Conservation (phyloP, 2,329 filamentous ascomycete species). For the Dendryphion nanum region DNA sequence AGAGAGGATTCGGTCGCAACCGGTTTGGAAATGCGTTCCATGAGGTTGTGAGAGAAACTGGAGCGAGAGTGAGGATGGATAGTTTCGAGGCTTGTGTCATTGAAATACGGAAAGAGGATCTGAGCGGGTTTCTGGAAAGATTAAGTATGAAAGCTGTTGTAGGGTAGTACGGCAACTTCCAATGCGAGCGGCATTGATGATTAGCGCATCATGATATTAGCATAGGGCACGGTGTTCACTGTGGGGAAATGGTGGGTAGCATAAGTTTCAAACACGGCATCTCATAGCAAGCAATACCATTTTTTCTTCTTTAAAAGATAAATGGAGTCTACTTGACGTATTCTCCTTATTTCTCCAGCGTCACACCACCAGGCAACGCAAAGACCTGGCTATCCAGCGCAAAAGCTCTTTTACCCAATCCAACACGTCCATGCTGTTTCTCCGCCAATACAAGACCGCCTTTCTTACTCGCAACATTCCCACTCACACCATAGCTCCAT, state of each 20-base stretch:
- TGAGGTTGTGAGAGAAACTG: constrained; percentile 89
- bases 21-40: constrained; percentile 94
- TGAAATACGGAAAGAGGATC: constrained; percentile 94
- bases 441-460: constrained; percentile 42
- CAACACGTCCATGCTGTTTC: constrained; percentile 14
- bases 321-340: not conserved
- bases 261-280: not conserved
- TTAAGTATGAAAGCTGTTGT: constrained; percentile 88
- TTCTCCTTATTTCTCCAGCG: constrained; percentile 9
- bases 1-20: constrained; percentile 74
- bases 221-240: not conserved
- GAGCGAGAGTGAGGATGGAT: constrained; percentile 84
- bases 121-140: constrained; percentile 85
- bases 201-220: too few species aligned
- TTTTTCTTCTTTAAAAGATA: not conserved
- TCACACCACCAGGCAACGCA: constrained; percentile 45
- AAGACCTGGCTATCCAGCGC: constrained; percentile 47
- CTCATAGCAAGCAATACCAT: not conserved
- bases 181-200: too few species aligned
- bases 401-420: constrained; percentile 35
- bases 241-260: not conserved
- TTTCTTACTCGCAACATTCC: constrained; percentile 43
- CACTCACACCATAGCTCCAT: constrained; percentile 47
- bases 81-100: constrained; percentile 97
- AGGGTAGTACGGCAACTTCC: too few species aligned